Conservation (phyloP, 2,329 filamentous ascomycete genomes). For the Alternaria alternata region DNA sequence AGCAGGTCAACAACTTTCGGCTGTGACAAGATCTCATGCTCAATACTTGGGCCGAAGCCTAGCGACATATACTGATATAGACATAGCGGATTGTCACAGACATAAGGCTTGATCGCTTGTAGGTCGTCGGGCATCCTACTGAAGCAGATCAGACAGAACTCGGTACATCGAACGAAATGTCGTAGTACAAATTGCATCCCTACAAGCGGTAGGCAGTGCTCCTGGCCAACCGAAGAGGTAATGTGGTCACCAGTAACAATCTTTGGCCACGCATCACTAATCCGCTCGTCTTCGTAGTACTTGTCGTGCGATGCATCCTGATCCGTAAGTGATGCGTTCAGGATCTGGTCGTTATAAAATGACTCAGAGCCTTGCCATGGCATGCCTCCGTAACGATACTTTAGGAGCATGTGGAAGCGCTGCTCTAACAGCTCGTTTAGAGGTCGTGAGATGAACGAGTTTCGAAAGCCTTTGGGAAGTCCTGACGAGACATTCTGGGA, state of each 20-base stretch:
- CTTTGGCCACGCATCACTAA: slow-evolving; percentile 51
- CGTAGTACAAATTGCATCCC: slow-evolving; percentile 79
- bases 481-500: slow-evolving; percentile 23
- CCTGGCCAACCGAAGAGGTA: slow-evolving; percentile 34
- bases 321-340: slow-evolving; percentile 38
- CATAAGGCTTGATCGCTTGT: slow-evolving; percentile 74
- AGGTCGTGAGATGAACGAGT: slow-evolving; percentile 75
- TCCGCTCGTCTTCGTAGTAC: slow-evolving; percentile 49
- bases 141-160: slow-evolving; percentile 89
- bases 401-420: slow-evolving; percentile 69
- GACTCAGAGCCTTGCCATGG: slow-evolving; percentile 74
- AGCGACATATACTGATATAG: slow-evolving; percentile 87
- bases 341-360: slow-evolving; percentile 60
- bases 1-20: slow-evolving; percentile 86
- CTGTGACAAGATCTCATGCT: slow-evolving; percentile 81
- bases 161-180: slow-evolving; percentile 80
- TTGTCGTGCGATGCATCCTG: slow-evolving; percentile 49
- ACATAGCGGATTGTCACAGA: slow-evolving; percentile 78
- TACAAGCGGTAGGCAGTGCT: slow-evolving; percentile 63
- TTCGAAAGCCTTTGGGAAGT: slow-evolving; percentile 54
- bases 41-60: slow-evolving; percentile 85
- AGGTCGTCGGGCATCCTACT: slow-evolving; percentile 70
- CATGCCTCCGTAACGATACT: slow-evolving; percentile 63
- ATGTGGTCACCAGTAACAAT: slow-evolving; percentile 63
- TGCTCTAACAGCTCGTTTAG: slow-evolving; percentile 73